Base-by-base conservation (phyloP, 2,329 filamentous ascomycete genomes). In the Penicillium occitanis region DNA sequence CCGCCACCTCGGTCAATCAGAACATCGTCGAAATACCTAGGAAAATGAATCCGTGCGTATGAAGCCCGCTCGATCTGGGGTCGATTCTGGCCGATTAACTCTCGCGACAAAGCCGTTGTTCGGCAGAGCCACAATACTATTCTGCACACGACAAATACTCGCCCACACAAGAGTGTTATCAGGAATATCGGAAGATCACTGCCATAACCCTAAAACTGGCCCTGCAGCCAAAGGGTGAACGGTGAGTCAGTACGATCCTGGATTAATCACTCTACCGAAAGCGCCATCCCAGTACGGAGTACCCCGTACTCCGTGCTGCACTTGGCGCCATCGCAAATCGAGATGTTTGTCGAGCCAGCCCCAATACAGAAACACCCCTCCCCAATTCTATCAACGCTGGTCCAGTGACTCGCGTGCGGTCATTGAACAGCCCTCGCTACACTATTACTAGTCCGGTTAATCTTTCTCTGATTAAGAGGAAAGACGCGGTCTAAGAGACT, bases 351-450 rank as follows among this genome's bases (percentile, higher is more conserved):
- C 19, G 19, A 37, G 33, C 46, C 60, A 51, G 35, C 7, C 46
- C 33, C 28, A 40, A 40, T 50, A 37, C 60, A 62, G 60, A 46
- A 40, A 25, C 22, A 8, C 37, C 33, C 30, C n/a, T 22, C 19
- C 58, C n/a, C 30, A 11, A 7, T 7, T 22, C 8, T 53, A 53
- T n/a, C 25, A 28, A 11, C 51, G 33, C n/a, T 8, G 28, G 50
- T 35, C 2, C 10, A 11, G 22, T 28, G 48, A 25, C 19, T 37
- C n/a, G 11, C 5, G 53, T 57, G 33, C 53, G n/a, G 33, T 22
- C 53, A 37, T 40, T 63, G 61, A 55, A 63, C 13, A 44, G 46
- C 14, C 19, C 17, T 63, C 61, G 35, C 22, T 63, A 55, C 48
- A 35, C 22, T 40, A 37, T 40, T 42, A 63, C 13, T 42, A 63